Conservation (phyloP, 768 basidiomycete genomes). For the Pulveroboletus sp. region DNA sequence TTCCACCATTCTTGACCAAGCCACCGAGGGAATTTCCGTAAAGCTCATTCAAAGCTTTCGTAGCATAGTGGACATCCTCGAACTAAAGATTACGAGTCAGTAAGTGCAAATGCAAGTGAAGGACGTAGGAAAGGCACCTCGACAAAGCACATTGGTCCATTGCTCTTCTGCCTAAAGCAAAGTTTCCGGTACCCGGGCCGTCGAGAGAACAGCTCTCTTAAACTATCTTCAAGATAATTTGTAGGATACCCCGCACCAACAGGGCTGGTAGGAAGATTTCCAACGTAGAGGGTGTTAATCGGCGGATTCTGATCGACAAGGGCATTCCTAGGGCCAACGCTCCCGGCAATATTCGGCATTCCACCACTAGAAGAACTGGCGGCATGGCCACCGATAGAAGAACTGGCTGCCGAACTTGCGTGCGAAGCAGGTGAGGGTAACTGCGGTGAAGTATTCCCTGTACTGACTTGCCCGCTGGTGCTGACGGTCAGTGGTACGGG, state of each 20-base stretch:
- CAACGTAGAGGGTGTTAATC: constrained; percentile 99
- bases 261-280: constrained; percentile 84
- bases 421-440: constrained; percentile 73
- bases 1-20: constrained; percentile 91
- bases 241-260: constrained; percentile 67
- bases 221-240: constrained; percentile 80
- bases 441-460: constrained; percentile 55
- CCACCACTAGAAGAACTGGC: constrained; percentile 31
- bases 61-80: constrained; percentile 81
- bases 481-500: constrained; percentile 40
- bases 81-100: constrained; percentile 49
- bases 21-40: constrained; percentile 91
- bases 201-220: constrained; percentile 75
- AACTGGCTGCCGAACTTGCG: constrained; percentile 45
- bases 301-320: constrained; percentile 91
- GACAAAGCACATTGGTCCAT: constrained; percentile 99
- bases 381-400: constrained; percentile 26
- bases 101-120: not conserved
- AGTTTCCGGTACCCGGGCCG: constrained; percentile 87
- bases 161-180: constrained; percentile 93
- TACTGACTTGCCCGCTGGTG: constrained; percentile 36
- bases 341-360: constrained; percentile 16
- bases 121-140: constrained; percentile 53
- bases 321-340: constrained; percentile 31
- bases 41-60: constrained; percentile 82